phyloP scores from a whole-genome alignment of 768 basidiomycete species.

The Termitomyces sp. region DNA sequence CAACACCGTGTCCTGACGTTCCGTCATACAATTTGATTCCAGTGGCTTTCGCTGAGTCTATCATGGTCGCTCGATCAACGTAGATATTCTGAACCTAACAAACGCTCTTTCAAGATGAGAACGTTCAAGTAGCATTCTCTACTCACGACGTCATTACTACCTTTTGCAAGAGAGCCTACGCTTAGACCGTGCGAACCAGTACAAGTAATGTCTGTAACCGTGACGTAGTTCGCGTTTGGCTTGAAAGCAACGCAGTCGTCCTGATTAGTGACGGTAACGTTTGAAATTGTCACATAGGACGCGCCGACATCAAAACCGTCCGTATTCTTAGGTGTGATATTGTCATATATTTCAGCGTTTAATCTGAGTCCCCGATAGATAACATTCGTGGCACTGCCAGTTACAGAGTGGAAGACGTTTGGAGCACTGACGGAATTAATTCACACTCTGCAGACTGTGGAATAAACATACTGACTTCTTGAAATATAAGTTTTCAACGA shows the following conservation, averaged over 20 bases:
- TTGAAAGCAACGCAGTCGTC: conserved; percentile 30
- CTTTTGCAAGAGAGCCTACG: conserved; percentile 21
- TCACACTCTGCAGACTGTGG: background rate
- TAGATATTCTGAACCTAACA: conserved; percentile 22
- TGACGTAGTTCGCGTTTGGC: conserved; percentile 22
- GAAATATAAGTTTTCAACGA: conserved; percentile 24
- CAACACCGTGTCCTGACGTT: conserved; percentile 22
- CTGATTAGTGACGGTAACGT: conserved; percentile 22
- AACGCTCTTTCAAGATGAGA: too few species aligned
- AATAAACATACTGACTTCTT: conserved; percentile 15
- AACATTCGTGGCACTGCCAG: conserved; percentile 22
- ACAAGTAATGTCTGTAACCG: conserved; percentile 24
- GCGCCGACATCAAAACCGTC: conserved; percentile 27
- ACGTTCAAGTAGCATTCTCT: background rate
- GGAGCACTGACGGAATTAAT: conserved; percentile 5
- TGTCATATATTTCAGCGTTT: conserved; percentile 20
- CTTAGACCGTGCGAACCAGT: conserved; percentile 26
- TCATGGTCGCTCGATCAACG: conserved; percentile 24
- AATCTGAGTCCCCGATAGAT: conserved; percentile 19
- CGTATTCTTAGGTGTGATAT: conserved; percentile 24
- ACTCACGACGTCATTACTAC: conserved; percentile 15
- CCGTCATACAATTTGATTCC: conserved; percentile 28
- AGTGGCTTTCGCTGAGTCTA: conserved; percentile 25
- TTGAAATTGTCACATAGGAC: conserved; percentile 22
- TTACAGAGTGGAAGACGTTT: conserved; percentile 27